These are phyloP conservation scores for Achlya hypogyna DNA, from an alignment of 352 stramenopile species.

Conservation along the genomic window DNA sequence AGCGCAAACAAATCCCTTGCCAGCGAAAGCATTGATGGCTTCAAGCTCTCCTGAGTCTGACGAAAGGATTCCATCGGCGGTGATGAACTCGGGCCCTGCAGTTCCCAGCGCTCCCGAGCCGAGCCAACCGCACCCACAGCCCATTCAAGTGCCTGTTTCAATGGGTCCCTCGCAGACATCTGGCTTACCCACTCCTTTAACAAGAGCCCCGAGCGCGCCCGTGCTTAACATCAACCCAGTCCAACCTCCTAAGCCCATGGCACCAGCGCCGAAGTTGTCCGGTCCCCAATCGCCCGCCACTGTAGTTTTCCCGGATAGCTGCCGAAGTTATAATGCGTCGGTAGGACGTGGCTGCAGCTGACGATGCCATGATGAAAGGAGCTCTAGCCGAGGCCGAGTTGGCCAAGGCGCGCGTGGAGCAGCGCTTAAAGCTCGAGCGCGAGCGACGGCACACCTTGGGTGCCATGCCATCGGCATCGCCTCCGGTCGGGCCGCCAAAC, in stretches of 20 bases:
- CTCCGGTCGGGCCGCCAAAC: neutral
- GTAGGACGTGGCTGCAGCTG: neutral
- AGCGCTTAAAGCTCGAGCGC: slow-evolving; percentile 41
- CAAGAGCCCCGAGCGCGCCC: too few species aligned
- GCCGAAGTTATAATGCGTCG: neutral
- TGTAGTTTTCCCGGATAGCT: neutral
- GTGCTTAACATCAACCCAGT: neutral
- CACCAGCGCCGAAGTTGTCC: neutral
- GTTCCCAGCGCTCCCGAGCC: neutral
- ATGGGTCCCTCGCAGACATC: too few species aligned
- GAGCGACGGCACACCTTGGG: slow-evolving; percentile 26
- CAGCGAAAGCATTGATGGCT: too few species aligned
- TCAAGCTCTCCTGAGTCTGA: too few species aligned
- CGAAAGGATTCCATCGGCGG: too few species aligned
- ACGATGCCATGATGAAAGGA: slow-evolving; percentile 36
- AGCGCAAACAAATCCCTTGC: too few species aligned
- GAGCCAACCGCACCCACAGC: neutral
- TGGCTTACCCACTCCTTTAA: too few species aligned
- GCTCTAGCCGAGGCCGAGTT: slow-evolving; percentile 60
- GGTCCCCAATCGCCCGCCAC: neutral
- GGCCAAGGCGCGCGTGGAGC: slow-evolving; percentile 55
- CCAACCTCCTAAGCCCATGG: neutral
- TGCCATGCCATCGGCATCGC: neutral
- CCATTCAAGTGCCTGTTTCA: neutral
- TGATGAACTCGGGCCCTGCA: neutral